Evolutionary conservation across 2,329 filamentous ascomycete species (phyloP).

Genomic region (Xylaria sp.): DNA sequence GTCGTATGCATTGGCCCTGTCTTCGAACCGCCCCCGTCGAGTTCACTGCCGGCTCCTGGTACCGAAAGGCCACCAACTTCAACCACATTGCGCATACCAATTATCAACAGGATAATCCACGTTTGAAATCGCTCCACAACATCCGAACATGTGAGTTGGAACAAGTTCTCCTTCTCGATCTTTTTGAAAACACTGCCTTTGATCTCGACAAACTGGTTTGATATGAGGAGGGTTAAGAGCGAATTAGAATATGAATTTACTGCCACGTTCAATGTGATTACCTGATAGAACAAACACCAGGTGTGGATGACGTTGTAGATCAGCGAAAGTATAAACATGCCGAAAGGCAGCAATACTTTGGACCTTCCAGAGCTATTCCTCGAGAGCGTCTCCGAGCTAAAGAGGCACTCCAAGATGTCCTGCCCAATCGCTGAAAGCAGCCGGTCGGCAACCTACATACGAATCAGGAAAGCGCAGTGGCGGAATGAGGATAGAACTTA

Average conservation of each 20-base stretch:
- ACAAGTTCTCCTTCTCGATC: constrained; percentile 97
- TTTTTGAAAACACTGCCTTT: constrained; percentile 99
- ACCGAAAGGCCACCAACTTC: constrained; percentile 88
- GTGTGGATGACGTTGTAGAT: constrained; percentile 90
- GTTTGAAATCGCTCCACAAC: constrained; percentile 97
- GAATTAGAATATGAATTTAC: constrained; percentile 99
- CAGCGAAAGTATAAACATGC: constrained; percentile 88
- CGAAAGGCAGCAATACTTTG: constrained; percentile 87
- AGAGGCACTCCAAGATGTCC: constrained; percentile 94
- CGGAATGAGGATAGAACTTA: constrained; percentile 46
- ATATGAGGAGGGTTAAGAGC: constrained; percentile 88
- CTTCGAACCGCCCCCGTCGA: constrained; percentile 60
- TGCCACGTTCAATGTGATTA: constrained; percentile 96
- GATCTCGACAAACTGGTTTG: constrained; percentile 99
- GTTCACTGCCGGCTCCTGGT: constrained; percentile 62
- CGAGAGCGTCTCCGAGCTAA: constrained; percentile 91
- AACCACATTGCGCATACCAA: constrained; percentile 94
- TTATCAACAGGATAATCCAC: constrained; percentile 97
- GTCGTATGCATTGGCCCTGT: constrained; percentile 70
- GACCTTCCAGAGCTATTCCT: constrained; percentile 88
- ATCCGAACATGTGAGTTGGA: constrained; percentile 95
- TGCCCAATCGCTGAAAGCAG: constrained; percentile 91
- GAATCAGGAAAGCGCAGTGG: background rate
- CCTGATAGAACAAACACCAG: constrained; percentile 92
- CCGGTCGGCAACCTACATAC: constrained; percentile 76